These are phyloP conservation scores for Pachysandra terminalis DNA, from an alignment of 164 flowering plant genomes.

Conservation along the genomic window DNA sequence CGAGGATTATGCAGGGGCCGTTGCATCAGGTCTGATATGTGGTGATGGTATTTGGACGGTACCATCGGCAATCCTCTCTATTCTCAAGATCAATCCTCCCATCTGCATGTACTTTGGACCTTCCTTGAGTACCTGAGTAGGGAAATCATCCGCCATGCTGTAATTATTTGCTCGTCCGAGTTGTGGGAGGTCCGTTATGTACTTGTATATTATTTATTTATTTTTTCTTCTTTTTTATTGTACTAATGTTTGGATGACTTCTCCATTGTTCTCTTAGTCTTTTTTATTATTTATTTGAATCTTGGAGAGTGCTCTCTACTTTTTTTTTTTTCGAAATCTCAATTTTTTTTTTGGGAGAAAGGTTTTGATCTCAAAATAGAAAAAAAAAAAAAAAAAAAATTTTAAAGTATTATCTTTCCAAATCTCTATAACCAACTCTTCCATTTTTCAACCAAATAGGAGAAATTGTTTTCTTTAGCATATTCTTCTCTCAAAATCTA, in stretches of 20 bases:
- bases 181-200: background rate
- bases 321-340: too few relatives aligned
- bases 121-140: constrained; percentile 40
- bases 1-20: constrained; percentile 85
- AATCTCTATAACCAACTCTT: too few relatives aligned
- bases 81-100: constrained; percentile 85
- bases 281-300: too few relatives aligned
- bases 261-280: too few relatives aligned
- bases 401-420: too few relatives aligned
- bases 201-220: constrained; percentile 8
- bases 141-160: background rate
- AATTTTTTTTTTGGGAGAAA: too few relatives aligned
- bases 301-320: too few relatives aligned
- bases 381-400: too few relatives aligned
- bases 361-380: too few relatives aligned
- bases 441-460: too few relatives aligned
- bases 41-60: constrained; percentile 98
- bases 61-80: constrained; percentile 89
- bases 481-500: too few relatives aligned
- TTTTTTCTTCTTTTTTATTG: background rate
- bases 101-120: constrained; percentile 96
- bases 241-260: background rate
- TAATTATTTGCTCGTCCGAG: background rate
- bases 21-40: constrained; percentile 94
- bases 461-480: too few relatives aligned